Conservation (phyloP, 768 basidiomycete species). For the Collybia sp. region DNA sequence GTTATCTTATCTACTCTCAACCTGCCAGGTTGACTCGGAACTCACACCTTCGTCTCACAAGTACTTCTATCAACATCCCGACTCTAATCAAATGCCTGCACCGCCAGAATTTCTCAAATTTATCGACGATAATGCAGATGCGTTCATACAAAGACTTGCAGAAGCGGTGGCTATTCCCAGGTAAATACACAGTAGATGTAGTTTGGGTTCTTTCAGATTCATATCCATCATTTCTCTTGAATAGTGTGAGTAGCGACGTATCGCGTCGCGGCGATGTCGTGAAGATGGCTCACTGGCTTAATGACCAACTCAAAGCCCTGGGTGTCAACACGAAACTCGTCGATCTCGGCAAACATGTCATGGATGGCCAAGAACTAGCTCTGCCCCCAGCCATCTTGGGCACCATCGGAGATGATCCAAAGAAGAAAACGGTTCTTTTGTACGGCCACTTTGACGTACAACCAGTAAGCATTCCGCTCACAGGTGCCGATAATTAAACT, state of each 20-base stretch:
- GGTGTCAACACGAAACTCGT: slow-evolving; percentile 74
- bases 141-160: slow-evolving; percentile 74
- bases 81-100: slow-evolving; percentile 34
- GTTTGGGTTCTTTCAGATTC: not conserved
- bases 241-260: slow-evolving; percentile 69
- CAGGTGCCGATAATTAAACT: not conserved
- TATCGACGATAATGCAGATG: slow-evolving; percentile 65
- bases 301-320: slow-evolving; percentile 65
- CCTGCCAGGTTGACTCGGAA: not conserved
- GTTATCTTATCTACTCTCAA: not conserved
- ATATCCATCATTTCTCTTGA: not conserved
- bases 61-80: not conserved
- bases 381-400: slow-evolving; percentile 87
- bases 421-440: slow-evolving; percentile 89
- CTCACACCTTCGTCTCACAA: too few relatives aligned
- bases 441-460: slow-evolving; percentile 98
- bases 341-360: slow-evolving; percentile 70
- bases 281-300: slow-evolving; percentile 83
- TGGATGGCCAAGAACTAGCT: slow-evolving; percentile 61
- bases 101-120: slow-evolving; percentile 42
- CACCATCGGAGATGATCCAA: slow-evolving; percentile 73
- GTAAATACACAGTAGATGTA: slow-evolving; percentile 24
- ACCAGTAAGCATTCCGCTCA: slow-evolving; percentile 47
- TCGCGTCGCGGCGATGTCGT: slow-evolving; percentile 71
- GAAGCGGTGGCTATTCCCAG: slow-evolving; percentile 85